These are phyloP conservation scores for Datisca glomerata DNA, from an alignment of 306 rosid genomes.

Conservation along the genomic window DNA sequence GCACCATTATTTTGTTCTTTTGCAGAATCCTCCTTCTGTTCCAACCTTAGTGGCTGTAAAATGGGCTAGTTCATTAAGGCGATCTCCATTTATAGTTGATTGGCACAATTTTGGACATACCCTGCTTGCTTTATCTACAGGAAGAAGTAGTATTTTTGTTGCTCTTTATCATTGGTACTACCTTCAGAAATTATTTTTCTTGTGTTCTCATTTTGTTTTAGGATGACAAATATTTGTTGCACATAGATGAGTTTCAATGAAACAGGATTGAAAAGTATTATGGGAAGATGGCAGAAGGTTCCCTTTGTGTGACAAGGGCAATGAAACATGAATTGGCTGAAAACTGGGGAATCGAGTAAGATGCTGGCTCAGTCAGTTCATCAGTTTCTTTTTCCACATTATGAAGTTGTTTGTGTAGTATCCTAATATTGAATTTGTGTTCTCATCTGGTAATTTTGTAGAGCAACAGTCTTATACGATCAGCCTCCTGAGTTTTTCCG, in stretches of 20 bases:
- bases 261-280: constrained; percentile 78
- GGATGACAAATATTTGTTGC: neutral
- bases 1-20: too few relatives aligned
- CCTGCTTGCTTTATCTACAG: constrained; percentile 65
- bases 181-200: neutral
- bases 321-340: constrained; percentile 98
- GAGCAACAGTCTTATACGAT: constrained; percentile 73
- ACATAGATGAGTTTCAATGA: constrained; percentile 15
- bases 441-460: constrained; percentile 8
- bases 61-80: constrained; percentile 82
- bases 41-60: constrained; percentile 86
- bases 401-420: neutral
- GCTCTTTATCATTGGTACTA: constrained; percentile 66
- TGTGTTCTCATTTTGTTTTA: too few relatives aligned
- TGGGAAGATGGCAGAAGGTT: constrained; percentile 89
- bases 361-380: constrained; percentile 19
- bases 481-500: constrained; percentile 92
- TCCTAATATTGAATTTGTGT: neutral
- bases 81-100: constrained; percentile 70
- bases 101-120: constrained; percentile 99
- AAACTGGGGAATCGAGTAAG: constrained; percentile 95
- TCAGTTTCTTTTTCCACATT: constrained; percentile 7
- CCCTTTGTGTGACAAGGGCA: constrained; percentile 84
- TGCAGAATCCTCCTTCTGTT: constrained; percentile 97
- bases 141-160: constrained; percentile 81